phyloP scores from a whole-genome alignment of 148 eudicot genomes.

The Amaranthus cruentus region DNA sequence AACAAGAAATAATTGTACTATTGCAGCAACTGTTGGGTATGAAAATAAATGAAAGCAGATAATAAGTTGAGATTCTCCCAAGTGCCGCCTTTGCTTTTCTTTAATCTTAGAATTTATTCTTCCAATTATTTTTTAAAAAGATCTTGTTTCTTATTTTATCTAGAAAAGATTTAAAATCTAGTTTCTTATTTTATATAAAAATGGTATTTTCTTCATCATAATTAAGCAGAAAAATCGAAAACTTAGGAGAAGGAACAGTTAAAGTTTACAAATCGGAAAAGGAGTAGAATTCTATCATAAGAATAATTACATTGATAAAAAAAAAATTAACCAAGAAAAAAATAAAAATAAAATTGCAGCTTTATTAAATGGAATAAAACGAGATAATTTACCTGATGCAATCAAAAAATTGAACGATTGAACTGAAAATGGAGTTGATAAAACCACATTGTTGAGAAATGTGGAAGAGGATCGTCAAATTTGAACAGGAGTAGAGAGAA shows the following conservation, averaged over 20 bases:
- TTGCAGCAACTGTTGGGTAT: constrained; percentile 6
- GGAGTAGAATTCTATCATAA: no score
- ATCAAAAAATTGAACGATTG: background rate
- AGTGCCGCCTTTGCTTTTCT: constrained; percentile 10
- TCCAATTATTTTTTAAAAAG: background rate
- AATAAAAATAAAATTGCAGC: no score
- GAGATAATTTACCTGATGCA: background rate
- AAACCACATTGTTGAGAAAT: background rate
- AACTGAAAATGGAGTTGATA: background rate
- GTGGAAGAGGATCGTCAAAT: no score
- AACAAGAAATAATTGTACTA: background rate
- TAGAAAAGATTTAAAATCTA: background rate
- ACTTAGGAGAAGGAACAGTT: background rate
- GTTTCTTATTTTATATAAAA: no score
- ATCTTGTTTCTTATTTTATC: background rate
- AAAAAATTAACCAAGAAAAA: no score
- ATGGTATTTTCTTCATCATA: background rate
- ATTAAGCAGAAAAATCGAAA: background rate
- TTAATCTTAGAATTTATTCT: background rate
- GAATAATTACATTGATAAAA: no score
- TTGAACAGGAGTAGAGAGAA: no score
- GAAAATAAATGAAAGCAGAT: constrained; percentile 14
- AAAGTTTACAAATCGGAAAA: no score
- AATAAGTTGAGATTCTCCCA: constrained; percentile 20
- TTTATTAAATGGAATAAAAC: no score